Evolutionary conservation across 129 eudicot species (phyloP).

Genomic region (Tanacetum coccineum): DNA sequence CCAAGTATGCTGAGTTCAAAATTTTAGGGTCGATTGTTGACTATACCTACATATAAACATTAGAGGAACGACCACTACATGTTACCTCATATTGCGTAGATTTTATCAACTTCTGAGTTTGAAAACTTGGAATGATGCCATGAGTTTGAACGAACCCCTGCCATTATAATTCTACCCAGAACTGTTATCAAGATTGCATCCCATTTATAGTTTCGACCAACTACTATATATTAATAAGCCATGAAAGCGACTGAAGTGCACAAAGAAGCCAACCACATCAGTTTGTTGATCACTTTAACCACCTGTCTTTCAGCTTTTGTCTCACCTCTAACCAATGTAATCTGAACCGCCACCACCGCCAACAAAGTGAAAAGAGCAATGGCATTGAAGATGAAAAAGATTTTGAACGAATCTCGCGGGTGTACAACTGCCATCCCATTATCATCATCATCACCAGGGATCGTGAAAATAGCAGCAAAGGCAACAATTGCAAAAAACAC

Average conservation of each 20-base stretch:
- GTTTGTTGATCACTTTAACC: slow-evolving; percentile 67
- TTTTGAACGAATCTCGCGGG: slow-evolving; percentile 34
- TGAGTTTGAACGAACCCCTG: too few relatives aligned
- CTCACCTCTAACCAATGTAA: too few relatives aligned
- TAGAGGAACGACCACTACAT: too few relatives aligned
- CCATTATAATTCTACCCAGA: too few relatives aligned
- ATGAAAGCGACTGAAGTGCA: slow-evolving; percentile 80
- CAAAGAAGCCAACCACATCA: slow-evolving; percentile 86
- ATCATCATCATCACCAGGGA: slow-evolving; percentile 32
- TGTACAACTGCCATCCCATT: slow-evolving; percentile 48
- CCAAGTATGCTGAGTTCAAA: slow-evolving; percentile 16
- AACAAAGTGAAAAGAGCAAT: slow-evolving; percentile 68
- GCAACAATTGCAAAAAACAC: too few relatives aligned
- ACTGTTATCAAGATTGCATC: slow-evolving; percentile 62
- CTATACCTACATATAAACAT: slow-evolving; percentile 26
- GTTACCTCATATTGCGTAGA: too few relatives aligned
- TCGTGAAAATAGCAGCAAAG: slow-evolving; percentile 3
- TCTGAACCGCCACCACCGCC: too few relatives aligned
- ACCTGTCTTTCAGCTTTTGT: slow-evolving; percentile 70
- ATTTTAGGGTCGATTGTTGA: slow-evolving; percentile 19
- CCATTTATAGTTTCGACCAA: slow-evolving; percentile 56
- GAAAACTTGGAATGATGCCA: too few relatives aligned
- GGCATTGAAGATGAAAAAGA: slow-evolving; percentile 59
- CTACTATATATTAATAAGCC: slow-evolving; percentile 72
- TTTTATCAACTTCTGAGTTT: too few relatives aligned